These are phyloP conservation scores for Cavenderia fasciculata DNA, from an alignment of 78 protist genomes.

Conservation along the genomic window DNA sequence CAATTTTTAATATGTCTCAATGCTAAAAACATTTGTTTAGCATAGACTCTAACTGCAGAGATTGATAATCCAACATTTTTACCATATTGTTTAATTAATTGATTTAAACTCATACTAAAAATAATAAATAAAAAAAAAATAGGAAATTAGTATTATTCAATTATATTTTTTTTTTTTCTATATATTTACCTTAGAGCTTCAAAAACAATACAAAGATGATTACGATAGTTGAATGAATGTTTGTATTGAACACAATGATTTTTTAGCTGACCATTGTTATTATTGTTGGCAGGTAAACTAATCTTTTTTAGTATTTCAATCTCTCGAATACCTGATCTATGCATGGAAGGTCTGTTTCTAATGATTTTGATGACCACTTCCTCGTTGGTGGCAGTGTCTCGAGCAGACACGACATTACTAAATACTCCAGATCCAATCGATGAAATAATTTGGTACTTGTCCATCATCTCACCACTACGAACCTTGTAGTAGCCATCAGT, in stretches of 20 bases:
- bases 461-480: slow-evolving; percentile 85
- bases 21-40: slow-evolving; percentile 88
- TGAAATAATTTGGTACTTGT: slow-evolving; percentile 75
- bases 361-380: slow-evolving; percentile 94
- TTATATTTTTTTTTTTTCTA: not conserved
- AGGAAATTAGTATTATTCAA: not conserved
- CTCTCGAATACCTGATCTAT: slow-evolving; percentile 87
- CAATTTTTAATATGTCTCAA: slow-evolving; percentile 74
- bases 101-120: slow-evolving; percentile 86
- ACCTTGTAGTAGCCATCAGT: slow-evolving; percentile 91
- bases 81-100: slow-evolving; percentile 86
- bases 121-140: not conserved
- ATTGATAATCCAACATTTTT: slow-evolving; percentile 84
- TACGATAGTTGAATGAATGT: slow-evolving; percentile 75
- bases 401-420: slow-evolving; percentile 90
- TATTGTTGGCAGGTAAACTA: slow-evolving; percentile 8
- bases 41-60: slow-evolving; percentile 87
- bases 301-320: slow-evolving; percentile 79
- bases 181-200: slow-evolving; percentile 80
- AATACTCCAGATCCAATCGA: slow-evolving; percentile 92
- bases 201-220: slow-evolving; percentile 94
- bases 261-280: slow-evolving; percentile 44
- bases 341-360: slow-evolving; percentile 82
- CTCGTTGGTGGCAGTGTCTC: slow-evolving; percentile 57
- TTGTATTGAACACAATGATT: slow-evolving; percentile 84